Evolutionary conservation across 1,284 basidiomycete species (phyloP), one percentile per base, ranked within the genome.

Genomic region (Tylopilus sp.): DNA sequence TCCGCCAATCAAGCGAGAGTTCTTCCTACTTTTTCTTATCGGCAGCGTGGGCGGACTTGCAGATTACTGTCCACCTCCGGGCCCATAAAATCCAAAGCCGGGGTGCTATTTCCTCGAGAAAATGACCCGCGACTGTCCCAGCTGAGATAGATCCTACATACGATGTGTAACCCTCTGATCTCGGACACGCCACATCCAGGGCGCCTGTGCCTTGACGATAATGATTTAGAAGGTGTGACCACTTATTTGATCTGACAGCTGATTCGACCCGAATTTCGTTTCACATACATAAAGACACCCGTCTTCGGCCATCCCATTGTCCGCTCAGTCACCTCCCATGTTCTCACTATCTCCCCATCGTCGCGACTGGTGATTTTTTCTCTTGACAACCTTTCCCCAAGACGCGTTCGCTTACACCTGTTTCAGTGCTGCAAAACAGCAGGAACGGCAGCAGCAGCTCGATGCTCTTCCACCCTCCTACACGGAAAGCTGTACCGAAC

Each of bases 301-400:
- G 22, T 49, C 36, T 55, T 39, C 13, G 49, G 59, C 33, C 52
- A 29, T 33, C 33, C 26, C 12, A 36, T 39, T 16, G 3, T 4
- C 33, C 38, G 2, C 9, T 36, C 33, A 53, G 53, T 22, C n/a
- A 19, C 41, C 52, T 59, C 24, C 24, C 58, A 75, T 75, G 77
- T 76, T 76, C 54, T 67, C 64, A 29, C 26, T 15, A 47, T 76
- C 77, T 15, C 56, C 60, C 9, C 75, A 77, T 59, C 75, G 69
- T 33, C 68, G 60, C 19, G 77, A 76, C 53, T 79, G 77, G 75
- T 79, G 58, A 76, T 78, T 29, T 3, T n/a, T 4, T 44, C 15
- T 19, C 19, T 32, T 12, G 4, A 24, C 47, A 24, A n/a, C 32
- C 19, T 38, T 24, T 66, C 29, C 12, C 18, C 47, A 16, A 3